Conservation (phyloP, 106 monocot genomes). For the Dactylorhiza incarnata region DNA sequence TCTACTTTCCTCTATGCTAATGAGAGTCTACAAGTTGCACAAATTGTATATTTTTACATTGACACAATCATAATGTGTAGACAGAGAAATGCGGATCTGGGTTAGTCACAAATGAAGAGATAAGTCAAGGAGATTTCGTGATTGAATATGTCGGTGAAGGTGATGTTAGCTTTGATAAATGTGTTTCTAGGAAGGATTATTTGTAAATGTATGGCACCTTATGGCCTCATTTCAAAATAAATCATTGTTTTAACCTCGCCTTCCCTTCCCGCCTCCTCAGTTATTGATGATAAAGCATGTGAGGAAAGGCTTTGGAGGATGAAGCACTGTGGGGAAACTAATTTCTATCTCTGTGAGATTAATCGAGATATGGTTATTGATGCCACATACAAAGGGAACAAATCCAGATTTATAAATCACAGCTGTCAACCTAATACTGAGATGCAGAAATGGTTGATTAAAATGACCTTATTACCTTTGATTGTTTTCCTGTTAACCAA, state of each 20-base stretch:
- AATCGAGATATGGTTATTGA: slow-evolving; percentile 98
- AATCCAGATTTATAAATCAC: slow-evolving; percentile 94
- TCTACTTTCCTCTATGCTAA: neutral
- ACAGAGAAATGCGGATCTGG: slow-evolving; percentile 91
- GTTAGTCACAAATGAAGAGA: slow-evolving; percentile 74
- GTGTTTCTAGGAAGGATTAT: slow-evolving; percentile 9
- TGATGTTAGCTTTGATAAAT: slow-evolving; percentile 16
- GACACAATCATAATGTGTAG: slow-evolving; percentile 35
- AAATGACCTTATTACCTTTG: slow-evolving; percentile 7
- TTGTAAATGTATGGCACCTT: neutral
- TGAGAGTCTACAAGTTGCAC: slow-evolving; percentile 3
- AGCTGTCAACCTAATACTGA: slow-evolving; percentile 96
- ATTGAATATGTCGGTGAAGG: slow-evolving; percentile 99
- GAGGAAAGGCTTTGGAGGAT: slow-evolving; percentile 97
- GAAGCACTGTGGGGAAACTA: slow-evolving; percentile 81
- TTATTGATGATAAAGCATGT: slow-evolving; percentile 98
- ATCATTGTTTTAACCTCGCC: neutral
- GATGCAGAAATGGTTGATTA: slow-evolving; percentile 95
- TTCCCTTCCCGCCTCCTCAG: slow-evolving; percentile 18
- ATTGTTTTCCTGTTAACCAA: neutral
- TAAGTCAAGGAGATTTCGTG: slow-evolving; percentile 87
- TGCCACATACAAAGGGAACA: slow-evolving; percentile 98
- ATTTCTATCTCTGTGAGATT: slow-evolving; percentile 94
- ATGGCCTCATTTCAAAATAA: neutral
- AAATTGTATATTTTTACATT: slow-evolving; percentile 1